Evolutionary conservation across 2,329 filamentous ascomycete genomes (phyloP), one percentile per base, ranked within the genome.

Genomic region (Exophiala phaeomuriformis): DNA sequence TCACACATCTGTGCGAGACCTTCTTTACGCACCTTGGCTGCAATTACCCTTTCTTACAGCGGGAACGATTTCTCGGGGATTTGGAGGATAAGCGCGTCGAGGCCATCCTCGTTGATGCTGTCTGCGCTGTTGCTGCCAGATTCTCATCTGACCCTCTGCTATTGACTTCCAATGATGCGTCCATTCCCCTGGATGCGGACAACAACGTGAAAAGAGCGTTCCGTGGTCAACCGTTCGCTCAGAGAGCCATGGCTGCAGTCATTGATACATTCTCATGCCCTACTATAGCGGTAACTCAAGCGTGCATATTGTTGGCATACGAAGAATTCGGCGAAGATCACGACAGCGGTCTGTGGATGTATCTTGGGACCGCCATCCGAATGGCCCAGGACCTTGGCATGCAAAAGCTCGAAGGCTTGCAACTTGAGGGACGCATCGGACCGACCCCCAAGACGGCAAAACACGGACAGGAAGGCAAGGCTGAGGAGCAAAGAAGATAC

Each of bases 321-420:
- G 88, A 94, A 61, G 85, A 90, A 41, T 95, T 95, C 62, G 90
- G 89, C 1, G 86, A 87, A 7, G 88, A 88, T 60, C 87, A 90
- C 63, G 90, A 95, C 64, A 94, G 88, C 66, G 88, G 88, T 0
- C 70, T 95, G 4, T 95, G 90, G 89, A 94, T 95, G 88, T 95
- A 94, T 65, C 75, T 95, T 1, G 90, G 89, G 0, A 84, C 91
- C 48, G 85, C 89, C 0, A 95, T 95, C 56, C 83, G 89, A 3
- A 86, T 90, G 82, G 85, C 85, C 0, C 80, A 88, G 56, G 85
- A 90, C 64, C 70, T 95, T 6, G 89, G 90, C 0, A 75, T 95
- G 59, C 87, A 91, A 61, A 94, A 90, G 59, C 76, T 86, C 10
- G 84, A 90, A 59, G 89, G 88, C 0, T 77, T 94, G 39, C 77